Evolutionary conservation across 441 rosid genomes (phyloP).

Genomic region (Erodium moschatum): DNA sequence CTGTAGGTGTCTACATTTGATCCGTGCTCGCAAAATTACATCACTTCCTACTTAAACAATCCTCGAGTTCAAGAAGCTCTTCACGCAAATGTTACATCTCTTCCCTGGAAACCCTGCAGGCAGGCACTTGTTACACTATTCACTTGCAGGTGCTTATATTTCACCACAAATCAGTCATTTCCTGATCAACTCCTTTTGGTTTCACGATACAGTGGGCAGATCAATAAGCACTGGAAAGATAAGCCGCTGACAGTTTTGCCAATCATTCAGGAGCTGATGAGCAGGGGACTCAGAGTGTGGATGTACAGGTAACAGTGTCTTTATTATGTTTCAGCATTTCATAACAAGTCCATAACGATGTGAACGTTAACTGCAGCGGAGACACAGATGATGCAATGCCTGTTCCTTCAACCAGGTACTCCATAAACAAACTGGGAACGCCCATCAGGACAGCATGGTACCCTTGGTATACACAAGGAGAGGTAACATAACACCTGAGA

Average conservation of each 20-base stretch:
- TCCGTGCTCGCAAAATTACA: constrained; percentile 24
- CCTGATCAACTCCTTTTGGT: not conserved
- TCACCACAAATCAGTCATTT: not conserved
- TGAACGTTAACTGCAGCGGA: constrained; percentile 20
- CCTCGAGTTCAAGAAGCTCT: constrained; percentile 27
- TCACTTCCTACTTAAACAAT: constrained; percentile 24
- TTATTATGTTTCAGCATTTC: not conserved
- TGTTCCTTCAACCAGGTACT: constrained; percentile 24
- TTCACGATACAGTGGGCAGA: constrained; percentile 19
- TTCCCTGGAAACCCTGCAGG: constrained; percentile 31
- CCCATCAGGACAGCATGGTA: constrained; percentile 23
- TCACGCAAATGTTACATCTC: constrained; percentile 23
- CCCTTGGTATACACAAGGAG: constrained; percentile 28
- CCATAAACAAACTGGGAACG: constrained; percentile 23
- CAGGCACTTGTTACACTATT: constrained; percentile 1
- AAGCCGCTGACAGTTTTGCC: constrained; percentile 23
- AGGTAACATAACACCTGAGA: constrained; percentile 21
- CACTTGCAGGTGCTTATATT: not conserved
- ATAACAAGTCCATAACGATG: not conserved
- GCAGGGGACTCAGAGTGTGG: constrained; percentile 21
- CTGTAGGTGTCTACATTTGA: constrained; percentile 18
- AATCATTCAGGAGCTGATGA: constrained; percentile 26
- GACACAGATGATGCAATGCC: constrained; percentile 30
- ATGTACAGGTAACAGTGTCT: constrained; percentile 20
- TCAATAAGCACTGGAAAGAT: constrained; percentile 22